Base-by-base conservation (phyloP, 352 stramenopile species). In the Stramenopiles sp. region DNA sequence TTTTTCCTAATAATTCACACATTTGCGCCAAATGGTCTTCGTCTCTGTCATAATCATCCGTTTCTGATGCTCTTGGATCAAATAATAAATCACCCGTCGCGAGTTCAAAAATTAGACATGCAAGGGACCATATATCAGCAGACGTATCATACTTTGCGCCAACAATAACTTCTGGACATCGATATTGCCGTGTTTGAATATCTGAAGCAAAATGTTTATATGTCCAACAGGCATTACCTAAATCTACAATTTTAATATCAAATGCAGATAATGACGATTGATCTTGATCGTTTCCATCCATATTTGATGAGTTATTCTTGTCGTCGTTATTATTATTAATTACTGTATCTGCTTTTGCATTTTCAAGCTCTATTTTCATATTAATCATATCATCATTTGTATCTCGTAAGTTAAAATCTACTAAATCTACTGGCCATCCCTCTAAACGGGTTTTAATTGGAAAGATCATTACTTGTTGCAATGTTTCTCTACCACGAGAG, bases 151-250 rank as follows among this genome's bases (percentile, higher is more conserved):
- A 99, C 63, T 90, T 90, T 82, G 93, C 95, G 53, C 94, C 92
- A 80, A 98, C 84, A 29, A 98, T 94, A 30, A 98, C 96, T 84
- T 99, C 97, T 1, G 97, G 97, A 43, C 90, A 95, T 1, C 97
- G 91, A 84, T 99, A 99, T 86, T 99, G 97, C n/a, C 97, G 88
- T 29, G 97, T 99, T 85, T 99, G 97, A 82, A 99, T 99, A 83
- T 99, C 96, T 82, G 98, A 93, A 63, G 94, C 98, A 83, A 99
- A 99, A 85, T 98, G 96, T 80, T 97, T 95, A 81, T 97, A 86
- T 23, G 91, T 98, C 94, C 95, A 99, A 84, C 97, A 99, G 0
- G 96, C 95, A 84, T 99, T 99, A 79, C 97, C 97, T n/a, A 99
- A 84, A 87, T 99, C 96, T 32, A 98, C 97, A 69, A 99, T 87